Conservation (phyloP, 202 grass and related monocot species). For the Panicum virgatum region DNA sequence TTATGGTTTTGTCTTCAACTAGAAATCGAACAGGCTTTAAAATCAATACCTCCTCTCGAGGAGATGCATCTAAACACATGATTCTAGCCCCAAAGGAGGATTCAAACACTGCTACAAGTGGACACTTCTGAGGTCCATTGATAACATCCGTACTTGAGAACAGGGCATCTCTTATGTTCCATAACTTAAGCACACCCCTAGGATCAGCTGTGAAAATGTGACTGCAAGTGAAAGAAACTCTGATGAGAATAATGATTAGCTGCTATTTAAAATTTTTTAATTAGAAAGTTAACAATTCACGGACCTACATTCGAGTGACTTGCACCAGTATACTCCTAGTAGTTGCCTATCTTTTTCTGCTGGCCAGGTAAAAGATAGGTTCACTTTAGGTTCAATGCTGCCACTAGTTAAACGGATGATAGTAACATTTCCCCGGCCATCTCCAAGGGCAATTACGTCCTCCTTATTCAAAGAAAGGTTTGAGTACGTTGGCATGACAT, state of each 20-base stretch:
- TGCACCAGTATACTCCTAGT: conserved; percentile 86
- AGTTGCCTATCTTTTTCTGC: conserved; percentile 95
- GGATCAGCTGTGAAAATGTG: conserved; percentile 89
- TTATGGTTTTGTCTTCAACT: conserved; percentile 3
- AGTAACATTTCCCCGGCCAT: conserved; percentile 81
- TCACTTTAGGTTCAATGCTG: conserved; percentile 42
- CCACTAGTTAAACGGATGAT: conserved; percentile 43
- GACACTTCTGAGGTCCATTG: conserved; percentile 30
- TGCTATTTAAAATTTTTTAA: conserved; percentile 17
- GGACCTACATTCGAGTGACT: conserved; percentile 80
- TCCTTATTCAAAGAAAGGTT: conserved; percentile 47
- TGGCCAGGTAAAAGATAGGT: conserved; percentile 61
- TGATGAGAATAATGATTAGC: conserved; percentile 27
- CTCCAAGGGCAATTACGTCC: conserved; percentile 87
- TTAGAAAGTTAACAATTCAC: conserved; percentile 35
- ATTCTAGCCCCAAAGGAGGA: conserved; percentile 78
- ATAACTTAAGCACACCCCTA: conserved; percentile 79
- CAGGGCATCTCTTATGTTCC: conserved; percentile 64
- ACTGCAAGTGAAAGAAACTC: conserved; percentile 41
- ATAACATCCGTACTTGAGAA: conserved; percentile 35
- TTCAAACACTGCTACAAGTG: conserved; percentile 62
- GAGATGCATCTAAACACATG: conserved; percentile 86
- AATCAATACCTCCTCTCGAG: conserved; percentile 62
- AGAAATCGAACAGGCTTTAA: not conserved
- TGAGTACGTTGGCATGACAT: conserved; percentile 48